Conservation (phyloP, 345 rosid species). For the Viola odorata region DNA sequence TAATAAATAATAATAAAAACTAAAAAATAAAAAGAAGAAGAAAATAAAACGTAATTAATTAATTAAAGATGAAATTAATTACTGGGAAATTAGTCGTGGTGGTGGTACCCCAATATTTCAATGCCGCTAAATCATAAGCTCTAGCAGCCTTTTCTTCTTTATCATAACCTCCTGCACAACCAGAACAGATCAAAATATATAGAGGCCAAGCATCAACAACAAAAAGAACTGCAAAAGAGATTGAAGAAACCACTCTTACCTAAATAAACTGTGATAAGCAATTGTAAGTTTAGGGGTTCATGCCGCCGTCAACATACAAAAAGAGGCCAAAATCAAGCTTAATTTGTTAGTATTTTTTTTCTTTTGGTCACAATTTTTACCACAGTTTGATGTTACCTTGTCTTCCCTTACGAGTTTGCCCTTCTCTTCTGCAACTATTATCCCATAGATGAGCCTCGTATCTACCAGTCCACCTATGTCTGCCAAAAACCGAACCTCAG, state of each 20-base stretch:
- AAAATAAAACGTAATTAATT: too few relatives aligned
- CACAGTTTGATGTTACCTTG: too few relatives aligned
- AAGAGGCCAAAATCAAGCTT: constrained; percentile 13
- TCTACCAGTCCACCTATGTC: constrained; percentile 90
- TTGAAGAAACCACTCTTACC: constrained; percentile 11
- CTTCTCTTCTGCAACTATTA: constrained; percentile 79
- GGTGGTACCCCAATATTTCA: constrained; percentile 30
- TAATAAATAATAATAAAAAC: too few relatives aligned
- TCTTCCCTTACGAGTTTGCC: constrained; percentile 87
- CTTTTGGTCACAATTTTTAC: too few relatives aligned
- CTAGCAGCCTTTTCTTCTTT: constrained; percentile 32
- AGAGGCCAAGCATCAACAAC: neutral
- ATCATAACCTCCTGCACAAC: constrained; percentile 22
- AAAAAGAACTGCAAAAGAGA: neutral
- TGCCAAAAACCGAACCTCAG: constrained; percentile 20
- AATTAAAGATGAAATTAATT: neutral
- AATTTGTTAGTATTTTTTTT: too few relatives aligned
- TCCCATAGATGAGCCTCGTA: constrained; percentile 88
- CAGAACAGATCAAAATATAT: neutral
- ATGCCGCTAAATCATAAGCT: constrained; percentile 29
- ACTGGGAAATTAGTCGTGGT: constrained; percentile 30
- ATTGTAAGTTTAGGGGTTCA: too few relatives aligned
- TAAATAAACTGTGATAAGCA: constrained; percentile 25
- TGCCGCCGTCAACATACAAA: constrained; percentile 20
- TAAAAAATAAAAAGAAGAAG: too few relatives aligned